Percentiles rank a stretch among this genome's conserved stretches.
Evolutionary conservation across 2,329 filamentous ascomycete species (phyloP).

Genomic region (Pseudocercospora macadamiae): DNA sequence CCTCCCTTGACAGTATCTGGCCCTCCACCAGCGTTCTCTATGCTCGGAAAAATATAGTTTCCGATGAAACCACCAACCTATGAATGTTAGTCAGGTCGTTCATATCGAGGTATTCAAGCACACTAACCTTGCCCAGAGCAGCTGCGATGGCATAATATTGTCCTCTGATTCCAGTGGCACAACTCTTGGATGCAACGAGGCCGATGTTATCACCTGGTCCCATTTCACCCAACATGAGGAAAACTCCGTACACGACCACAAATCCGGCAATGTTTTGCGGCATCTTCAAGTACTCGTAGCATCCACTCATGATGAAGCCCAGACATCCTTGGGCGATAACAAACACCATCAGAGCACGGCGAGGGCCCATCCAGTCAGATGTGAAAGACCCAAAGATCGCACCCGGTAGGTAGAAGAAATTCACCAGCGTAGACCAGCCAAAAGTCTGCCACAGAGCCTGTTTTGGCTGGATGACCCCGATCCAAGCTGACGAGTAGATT

Average conservation of each 20-base stretch:
- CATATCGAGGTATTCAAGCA: not conserved
- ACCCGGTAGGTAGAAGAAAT: conserved; percentile 85
- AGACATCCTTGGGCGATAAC: conserved; percentile 74
- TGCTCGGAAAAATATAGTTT: conserved; percentile 73
- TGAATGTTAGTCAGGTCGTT: not conserved
- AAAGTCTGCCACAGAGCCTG: conserved; percentile 74
- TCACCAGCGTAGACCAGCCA: conserved; percentile 87
- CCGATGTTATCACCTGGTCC: conserved; percentile 93
- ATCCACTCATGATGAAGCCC: conserved; percentile 86
- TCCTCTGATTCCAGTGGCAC: conserved; percentile 79
- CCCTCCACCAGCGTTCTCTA: conserved; percentile 59
- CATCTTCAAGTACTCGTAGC: conserved; percentile 70
- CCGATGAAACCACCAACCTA: conserved; percentile 70
- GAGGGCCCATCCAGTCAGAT: conserved; percentile 78
- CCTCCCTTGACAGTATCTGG: conserved; percentile 58
- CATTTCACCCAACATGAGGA: conserved; percentile 71
- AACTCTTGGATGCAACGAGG: conserved; percentile 82
- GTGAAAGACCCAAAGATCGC: conserved; percentile 75
- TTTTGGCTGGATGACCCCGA: conserved; percentile 64
- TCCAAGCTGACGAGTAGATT: conserved; percentile 79
- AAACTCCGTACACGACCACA: conserved; percentile 77
- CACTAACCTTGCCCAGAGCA: conserved; percentile 68
- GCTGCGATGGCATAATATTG: conserved; percentile 73
- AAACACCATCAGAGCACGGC: conserved; percentile 71
- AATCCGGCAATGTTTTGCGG: conserved; percentile 72